phyloP scores from a whole-genome alignment of 768 basidiomycete species.

The Omphalotus guepiniiformis region DNA sequence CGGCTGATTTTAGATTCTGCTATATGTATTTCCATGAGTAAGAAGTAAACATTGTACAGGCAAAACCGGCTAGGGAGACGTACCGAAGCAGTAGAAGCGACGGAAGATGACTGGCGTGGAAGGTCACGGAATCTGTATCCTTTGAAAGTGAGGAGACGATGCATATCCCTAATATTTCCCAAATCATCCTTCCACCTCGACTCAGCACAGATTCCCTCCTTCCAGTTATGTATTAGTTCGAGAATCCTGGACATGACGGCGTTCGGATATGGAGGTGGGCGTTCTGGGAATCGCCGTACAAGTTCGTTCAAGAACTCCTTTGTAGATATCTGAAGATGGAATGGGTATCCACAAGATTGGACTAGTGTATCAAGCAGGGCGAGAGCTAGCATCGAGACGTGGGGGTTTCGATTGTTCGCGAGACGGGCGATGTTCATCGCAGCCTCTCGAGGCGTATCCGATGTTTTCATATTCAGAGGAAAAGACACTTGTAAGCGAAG shows the following conservation, averaged over 20 bases:
- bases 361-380: slow-evolving; percentile 88
- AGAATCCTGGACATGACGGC: slow-evolving; percentile 94
- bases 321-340: slow-evolving; percentile 94
- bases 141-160: slow-evolving; percentile 89
- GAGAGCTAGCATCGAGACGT: slow-evolving; percentile 83
- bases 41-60: background rate
- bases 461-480: slow-evolving; percentile 2
- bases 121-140: slow-evolving; percentile 75
- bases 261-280: slow-evolving; percentile 91
- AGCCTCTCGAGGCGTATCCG: slow-evolving; percentile 80
- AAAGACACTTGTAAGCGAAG: background rate
- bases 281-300: slow-evolving; percentile 95
- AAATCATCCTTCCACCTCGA: slow-evolving; percentile 95
- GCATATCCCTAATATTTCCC: slow-evolving; percentile 97
- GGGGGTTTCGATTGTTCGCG: slow-evolving; percentile 91
- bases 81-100: slow-evolving; percentile 39
- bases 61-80: slow-evolving; percentile 15
- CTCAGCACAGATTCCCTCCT: slow-evolving; percentile 84
- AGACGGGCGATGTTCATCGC: slow-evolving; percentile 79
- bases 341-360: slow-evolving; percentile 93
- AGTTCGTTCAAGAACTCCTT: slow-evolving; percentile 99
- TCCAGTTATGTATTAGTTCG: slow-evolving; percentile 92
- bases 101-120: slow-evolving; percentile 26
- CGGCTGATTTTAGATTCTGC: slow-evolving; percentile 89
- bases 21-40: background rate